A percentile compares a stretch with the other conserved stretches of the same genome.
These are phyloP conservation scores for Tolypocladium ovalisporum DNA, from an alignment of 2,329 filamentous ascomycete species.

Conservation along the genomic window DNA sequence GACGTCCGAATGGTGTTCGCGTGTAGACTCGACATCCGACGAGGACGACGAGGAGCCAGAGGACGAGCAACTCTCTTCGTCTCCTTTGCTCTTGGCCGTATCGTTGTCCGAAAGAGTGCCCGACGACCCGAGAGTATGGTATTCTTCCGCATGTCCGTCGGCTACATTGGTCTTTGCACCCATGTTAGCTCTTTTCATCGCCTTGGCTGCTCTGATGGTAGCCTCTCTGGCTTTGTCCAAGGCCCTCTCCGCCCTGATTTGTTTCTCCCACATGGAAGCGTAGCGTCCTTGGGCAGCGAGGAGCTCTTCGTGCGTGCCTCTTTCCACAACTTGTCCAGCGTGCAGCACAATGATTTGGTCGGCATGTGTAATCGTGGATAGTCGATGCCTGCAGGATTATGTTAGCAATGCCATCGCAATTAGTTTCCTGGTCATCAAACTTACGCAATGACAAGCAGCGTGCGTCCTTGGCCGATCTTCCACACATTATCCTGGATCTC, in stretches of 20 bases:
- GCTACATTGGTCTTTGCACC: slow-evolving; percentile 21
- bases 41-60: slow-evolving; percentile 19
- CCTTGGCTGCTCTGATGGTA: slow-evolving; percentile 21
- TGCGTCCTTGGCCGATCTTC: slow-evolving; percentile 73
- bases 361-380: slow-evolving; percentile 77
- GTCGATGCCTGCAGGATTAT: slow-evolving; percentile 46
- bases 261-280: slow-evolving; percentile 79
- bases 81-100: slow-evolving; percentile 18
- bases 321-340: slow-evolving; percentile 65
- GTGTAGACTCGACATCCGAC: slow-evolving; percentile 24
- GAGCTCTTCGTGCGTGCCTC: slow-evolving; percentile 69
- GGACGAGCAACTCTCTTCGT: slow-evolving; percentile 18
- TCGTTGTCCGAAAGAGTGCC: slow-evolving; percentile 26
- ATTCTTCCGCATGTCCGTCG: slow-evolving; percentile 30
- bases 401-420: slow-evolving; percentile 8
- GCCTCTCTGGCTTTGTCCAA: slow-evolving; percentile 24
- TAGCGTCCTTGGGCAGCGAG: slow-evolving; percentile 63
- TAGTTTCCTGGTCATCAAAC: slow-evolving; percentile 15
- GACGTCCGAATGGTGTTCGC: slow-evolving; percentile 10
- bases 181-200: slow-evolving; percentile 39
- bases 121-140: slow-evolving; percentile 34
- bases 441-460: slow-evolving; percentile 89
- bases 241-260: slow-evolving; percentile 67
- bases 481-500: slow-evolving; percentile 83
- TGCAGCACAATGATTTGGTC: slow-evolving; percentile 76